Base-by-base conservation (phyloP, 1,284 basidiomycete genomes). In the Lentinus polychrous region DNA sequence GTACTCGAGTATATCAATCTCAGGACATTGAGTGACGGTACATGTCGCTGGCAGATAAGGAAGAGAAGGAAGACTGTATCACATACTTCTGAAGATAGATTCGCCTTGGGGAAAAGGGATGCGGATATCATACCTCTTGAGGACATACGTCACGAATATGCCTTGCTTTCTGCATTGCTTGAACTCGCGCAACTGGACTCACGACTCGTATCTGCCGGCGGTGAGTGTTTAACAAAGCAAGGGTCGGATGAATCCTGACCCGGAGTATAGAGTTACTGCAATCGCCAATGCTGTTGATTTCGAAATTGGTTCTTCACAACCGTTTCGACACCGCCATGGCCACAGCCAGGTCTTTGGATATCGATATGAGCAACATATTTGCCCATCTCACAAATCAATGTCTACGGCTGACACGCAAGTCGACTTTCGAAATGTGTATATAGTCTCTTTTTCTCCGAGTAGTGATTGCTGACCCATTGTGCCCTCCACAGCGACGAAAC, bases 281-380 rank as follows among this genome's bases (percentile, higher is more conserved):
- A 20, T 77, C 86, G 6, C 78, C 88, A 7, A 66, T 79, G 34
- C 79, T 90, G 51, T 82, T 94, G 43, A 82, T 98, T 22, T 72
- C 90, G 55, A 75, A 90, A 51, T 78, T 95, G 46, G 83, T 88
- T 4, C 89, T 94, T 62, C 73, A 78, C 47, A 88, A 86, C 55
- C 76, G 81, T 55, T 94, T 89, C 64, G 89, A 87, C 57, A 71
- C 79, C 44, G 95, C 95, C 1, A 80, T 94, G 66, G 66, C 81
- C 7, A 79, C 83, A 22, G 94, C 91, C 0, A 78, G 80, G 33
- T 80, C 78, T 46, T 76, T 97, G 36, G 73, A 78, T 23, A 82
- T 94, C 23, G 93, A 97, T 66, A 89, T 95, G 86, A 81, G 82
- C 2, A 85, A 91, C 55, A 63, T 95, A 18, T 97, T 98, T 62